Evolutionary conservation across 306 rosid species (phyloP), one percentile per base, ranked within the genome.

Genomic region (Calophaca sinica): DNA sequence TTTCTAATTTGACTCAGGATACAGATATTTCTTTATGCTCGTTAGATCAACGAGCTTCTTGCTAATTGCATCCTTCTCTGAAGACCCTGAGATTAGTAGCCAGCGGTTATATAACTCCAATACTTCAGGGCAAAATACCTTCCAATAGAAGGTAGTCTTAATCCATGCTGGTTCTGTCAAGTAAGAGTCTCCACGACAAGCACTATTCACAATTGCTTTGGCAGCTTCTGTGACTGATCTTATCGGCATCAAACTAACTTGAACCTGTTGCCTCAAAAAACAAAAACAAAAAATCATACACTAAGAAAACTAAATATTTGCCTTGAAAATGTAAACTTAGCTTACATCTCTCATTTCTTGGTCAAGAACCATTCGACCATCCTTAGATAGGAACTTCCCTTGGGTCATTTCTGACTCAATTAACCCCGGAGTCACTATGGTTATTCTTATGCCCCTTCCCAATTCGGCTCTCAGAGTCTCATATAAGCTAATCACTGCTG

Each of bases 391-490:
- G 75, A 92, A 80, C 64, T 88, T 89, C 9, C 90, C 93, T 58
- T 54, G 88, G 0, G 89, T 85, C 78, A 92, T 85, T 75, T 92
- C 94, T 45, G 92, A 87, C 55, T 86, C 94, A 0, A 79, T 15
- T 39, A 85, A 36, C 38, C 92, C 91, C 2, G 92, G 94, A 8
- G 88, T 85, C 55, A 86, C 89, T 78, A 84, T 84, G 6, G 88
- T 85, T 80, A 92, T 86, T 61, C 94, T 86, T 10, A 92, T 79
- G 26, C 87, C 89, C 10, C 33, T 57, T 82, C 90, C 96, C 29
- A 87, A 13, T 75, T 92, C 93, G 2, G 80, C 72, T 73, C 87
- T 84, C 38, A 92, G 52, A 5, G 68, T 87, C 87, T 92, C 89
- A 44, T 80, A 92, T 2, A 90, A 74, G 87, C 87, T 87, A 14